Evolutionary conservation across 495 filamentous ascomycete genomes (phyloP), one percentile per base, ranked within the genome.

Genomic region (Paragyromitra xinjiangensis): DNA sequence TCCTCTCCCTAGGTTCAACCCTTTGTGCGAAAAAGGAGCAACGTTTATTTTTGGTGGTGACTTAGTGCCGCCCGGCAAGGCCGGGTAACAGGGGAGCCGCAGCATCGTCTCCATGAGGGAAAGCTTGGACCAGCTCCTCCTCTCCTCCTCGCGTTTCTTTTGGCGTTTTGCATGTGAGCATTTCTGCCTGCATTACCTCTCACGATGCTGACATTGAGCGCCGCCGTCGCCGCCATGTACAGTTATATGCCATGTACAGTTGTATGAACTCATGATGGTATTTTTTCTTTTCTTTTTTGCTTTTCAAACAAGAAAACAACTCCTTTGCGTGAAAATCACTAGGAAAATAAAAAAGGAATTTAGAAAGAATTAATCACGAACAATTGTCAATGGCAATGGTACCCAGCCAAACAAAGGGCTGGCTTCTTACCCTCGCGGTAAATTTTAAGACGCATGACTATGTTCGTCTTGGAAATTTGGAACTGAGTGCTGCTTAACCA

Each of bases 41-140:
- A 77, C 74, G 74, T 77, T 77, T 77, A 77, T 77, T 77, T 77
- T 77, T 77, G 74, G 74, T 64, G 29, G 42, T 77, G 74, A 64
- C 29, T 71, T 56, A 70, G 72, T 51, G 45, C 72, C 59, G 58
- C 58, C 69, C 69, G 59, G 40, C 26, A 77, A 73, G 74, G 74
- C 74, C 74, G 74, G 74, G 74, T 77, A 77, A 77, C 74, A 37
- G 42, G 51, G 40, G 39, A 69, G 56, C 73, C 73, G 73, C 73
- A 71, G 66, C 40, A 40, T 75, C 61, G 69, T 77, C 69, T 73
- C 51, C 62, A 77, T 77, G n/a, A 73, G 61, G 74, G 63, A 77
- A 77, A 64, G 74, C 74, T 77, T 72, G 74, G 70, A 72, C 74
- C 70, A 77, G 69, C 69, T 77, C 56, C 45, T 73, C 66, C 50